Conservation (phyloP, 331 rosid genomes). For the Phaseolus coccineus region DNA sequence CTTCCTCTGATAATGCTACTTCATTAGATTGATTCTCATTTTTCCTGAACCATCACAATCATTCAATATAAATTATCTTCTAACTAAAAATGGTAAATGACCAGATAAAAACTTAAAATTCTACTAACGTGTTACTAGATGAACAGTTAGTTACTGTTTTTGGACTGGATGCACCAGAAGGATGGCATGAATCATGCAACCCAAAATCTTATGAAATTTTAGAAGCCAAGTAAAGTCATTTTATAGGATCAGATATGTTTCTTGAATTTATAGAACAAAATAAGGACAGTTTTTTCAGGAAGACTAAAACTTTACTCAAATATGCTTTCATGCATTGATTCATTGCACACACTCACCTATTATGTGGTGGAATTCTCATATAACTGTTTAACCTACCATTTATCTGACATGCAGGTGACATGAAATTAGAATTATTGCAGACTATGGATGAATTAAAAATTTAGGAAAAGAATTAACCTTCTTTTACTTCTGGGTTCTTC, state of each 20-base stretch:
- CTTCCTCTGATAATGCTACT: constrained; percentile 65
- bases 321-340: too few species aligned
- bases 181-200: not conserved
- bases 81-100: constrained; percentile 21
- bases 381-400: not conserved
- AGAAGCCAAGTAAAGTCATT: not conserved
- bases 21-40: constrained; percentile 66
- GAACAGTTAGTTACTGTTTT: not conserved
- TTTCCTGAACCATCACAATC: constrained; percentile 62
- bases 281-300: too few species aligned
- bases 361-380: not conserved
- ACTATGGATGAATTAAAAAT: not conserved
- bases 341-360: too few species aligned
- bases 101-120: not conserved
- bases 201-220: not conserved
- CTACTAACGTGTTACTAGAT: not conserved
- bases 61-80: constrained; percentile 26
- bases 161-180: not conserved
- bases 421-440: not conserved
- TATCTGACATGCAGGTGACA: not conserved
- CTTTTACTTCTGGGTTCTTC: constrained; percentile 69
- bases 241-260: not conserved
- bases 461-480: constrained; percentile 56
- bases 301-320: too few species aligned
- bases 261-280: too few species aligned